Evolutionary conservation across 2,329 filamentous ascomycete genomes (phyloP).

Genomic region (Cytospora mali): DNA sequence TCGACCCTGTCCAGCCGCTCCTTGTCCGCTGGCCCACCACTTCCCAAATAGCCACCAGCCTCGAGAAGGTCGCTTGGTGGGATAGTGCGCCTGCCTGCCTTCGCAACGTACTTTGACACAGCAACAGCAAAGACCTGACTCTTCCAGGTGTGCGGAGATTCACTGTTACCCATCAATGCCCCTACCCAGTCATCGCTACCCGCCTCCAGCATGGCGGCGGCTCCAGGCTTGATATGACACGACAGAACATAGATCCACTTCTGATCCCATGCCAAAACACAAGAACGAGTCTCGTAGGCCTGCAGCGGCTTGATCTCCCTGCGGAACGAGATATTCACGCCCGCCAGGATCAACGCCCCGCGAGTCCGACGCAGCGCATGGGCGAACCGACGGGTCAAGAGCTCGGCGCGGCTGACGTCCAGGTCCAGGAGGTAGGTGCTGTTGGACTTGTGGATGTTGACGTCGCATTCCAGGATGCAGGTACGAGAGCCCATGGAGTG

Average conservation of each 20-base stretch:
- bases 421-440: constrained; percentile 19
- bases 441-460: constrained; percentile 25
- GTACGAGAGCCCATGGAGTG: background rate
- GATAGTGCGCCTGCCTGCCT: background rate
- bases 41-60: background rate
- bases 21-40: background rate
- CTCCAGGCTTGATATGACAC: background rate
- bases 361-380: background rate
- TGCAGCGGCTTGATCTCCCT: constrained; percentile 19
- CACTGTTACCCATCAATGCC: background rate
- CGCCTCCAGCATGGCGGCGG: background rate
- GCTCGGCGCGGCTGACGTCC: constrained; percentile 9
- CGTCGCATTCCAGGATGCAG: constrained; percentile 11
- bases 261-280: constrained; percentile 14
- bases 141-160: background rate
- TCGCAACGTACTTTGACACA: background rate
- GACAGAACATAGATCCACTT: constrained; percentile 20
- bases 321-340: constrained; percentile 10
- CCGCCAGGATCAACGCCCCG: background rate
- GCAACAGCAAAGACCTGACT: background rate
- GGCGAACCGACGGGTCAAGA: constrained; percentile 7
- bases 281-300: constrained; percentile 5
- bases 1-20: background rate
- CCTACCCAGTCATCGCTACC: background rate
- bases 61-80: background rate